Conservation (phyloP, 768 basidiomycete genomes). For the Serendipita vermifera region DNA sequence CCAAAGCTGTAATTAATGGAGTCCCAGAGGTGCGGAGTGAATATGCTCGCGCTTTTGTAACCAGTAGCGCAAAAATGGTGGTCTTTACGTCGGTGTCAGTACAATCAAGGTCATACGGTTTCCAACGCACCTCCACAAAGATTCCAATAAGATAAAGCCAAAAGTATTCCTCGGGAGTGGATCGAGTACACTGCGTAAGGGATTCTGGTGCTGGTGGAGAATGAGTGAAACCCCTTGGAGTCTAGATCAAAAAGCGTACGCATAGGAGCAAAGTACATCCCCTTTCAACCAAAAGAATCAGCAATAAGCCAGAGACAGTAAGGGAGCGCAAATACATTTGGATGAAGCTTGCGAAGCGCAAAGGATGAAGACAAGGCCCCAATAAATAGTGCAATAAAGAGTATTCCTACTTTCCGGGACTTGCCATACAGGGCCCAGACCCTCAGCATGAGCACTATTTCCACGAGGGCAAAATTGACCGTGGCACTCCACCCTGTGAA, state of each 20-base stretch:
- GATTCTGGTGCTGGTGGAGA: background rate
- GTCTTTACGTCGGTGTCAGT: too few species aligned
- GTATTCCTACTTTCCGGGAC: background rate
- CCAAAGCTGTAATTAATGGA: background rate
- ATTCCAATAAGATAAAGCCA: background rate
- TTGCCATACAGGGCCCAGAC: constrained; percentile 5
- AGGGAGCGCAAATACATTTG: background rate
- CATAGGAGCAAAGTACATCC: background rate
- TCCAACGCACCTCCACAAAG: background rate
- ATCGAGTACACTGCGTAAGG: background rate
- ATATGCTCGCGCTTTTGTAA: background rate
- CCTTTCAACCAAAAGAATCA: background rate
- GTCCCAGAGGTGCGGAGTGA: background rate
- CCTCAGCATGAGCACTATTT: constrained; percentile 4
- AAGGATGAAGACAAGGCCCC: background rate
- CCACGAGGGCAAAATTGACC: constrained; percentile 2
- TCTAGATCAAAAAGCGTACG: background rate
- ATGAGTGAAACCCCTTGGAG: background rate
- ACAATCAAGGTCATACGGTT: background rate
- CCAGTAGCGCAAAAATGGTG: background rate
- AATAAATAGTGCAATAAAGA: background rate
- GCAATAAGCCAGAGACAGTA: background rate
- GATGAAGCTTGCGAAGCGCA: background rate
- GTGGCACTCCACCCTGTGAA: background rate
- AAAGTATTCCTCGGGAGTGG: constrained; percentile 8